Evolutionary conservation across 139 green algal genomes (phyloP).

Genomic region (Chlamydomonas sphaeroides): DNA sequence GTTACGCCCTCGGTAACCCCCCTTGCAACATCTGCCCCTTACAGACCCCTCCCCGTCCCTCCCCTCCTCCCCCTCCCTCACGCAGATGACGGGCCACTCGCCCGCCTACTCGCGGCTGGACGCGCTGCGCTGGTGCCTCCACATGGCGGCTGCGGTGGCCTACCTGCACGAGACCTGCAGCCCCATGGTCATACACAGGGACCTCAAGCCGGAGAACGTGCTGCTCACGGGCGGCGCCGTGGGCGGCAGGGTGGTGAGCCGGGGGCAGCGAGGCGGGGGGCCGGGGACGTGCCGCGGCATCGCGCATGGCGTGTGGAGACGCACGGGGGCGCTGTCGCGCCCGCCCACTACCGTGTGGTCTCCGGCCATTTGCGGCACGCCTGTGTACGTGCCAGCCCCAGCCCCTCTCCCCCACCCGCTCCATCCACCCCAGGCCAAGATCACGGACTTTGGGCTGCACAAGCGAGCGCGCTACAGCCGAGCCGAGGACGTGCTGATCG

Average conservation of each 20-base stretch:
- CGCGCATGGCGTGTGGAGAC: too few species aligned
- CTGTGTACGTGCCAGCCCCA: too few species aligned
- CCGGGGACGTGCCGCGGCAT: too few species aligned
- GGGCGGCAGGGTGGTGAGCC: constrained; percentile 36
- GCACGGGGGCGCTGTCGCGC: too few species aligned
- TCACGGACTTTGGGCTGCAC: constrained; percentile 76
- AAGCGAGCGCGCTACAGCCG: constrained; percentile 54
- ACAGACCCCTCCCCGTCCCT: constrained; percentile 29
- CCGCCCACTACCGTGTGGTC: too few species aligned
- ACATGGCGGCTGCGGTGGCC: constrained; percentile 70
- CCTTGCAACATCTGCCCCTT: too few species aligned
- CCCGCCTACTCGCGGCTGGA: constrained; percentile 58
- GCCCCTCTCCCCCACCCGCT: too few species aligned
- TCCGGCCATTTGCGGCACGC: too few species aligned
- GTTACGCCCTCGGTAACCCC: too few species aligned
- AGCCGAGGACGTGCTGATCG: constrained; percentile 19
- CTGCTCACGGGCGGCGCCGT: constrained; percentile 45
- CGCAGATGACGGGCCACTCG: constrained; percentile 8
- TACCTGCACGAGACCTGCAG: constrained; percentile 79
- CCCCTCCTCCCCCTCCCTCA: neutral
- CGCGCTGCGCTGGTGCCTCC: constrained; percentile 72
- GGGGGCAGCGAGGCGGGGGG: neutral
- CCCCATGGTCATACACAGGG: constrained; percentile 83
- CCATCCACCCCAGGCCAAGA: constrained; percentile 63
- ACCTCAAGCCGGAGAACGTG: constrained; percentile 71